These are phyloP conservation scores for Astragalus membranaceus DNA, from an alignment of 306 rosid species.

Conservation along the genomic window DNA sequence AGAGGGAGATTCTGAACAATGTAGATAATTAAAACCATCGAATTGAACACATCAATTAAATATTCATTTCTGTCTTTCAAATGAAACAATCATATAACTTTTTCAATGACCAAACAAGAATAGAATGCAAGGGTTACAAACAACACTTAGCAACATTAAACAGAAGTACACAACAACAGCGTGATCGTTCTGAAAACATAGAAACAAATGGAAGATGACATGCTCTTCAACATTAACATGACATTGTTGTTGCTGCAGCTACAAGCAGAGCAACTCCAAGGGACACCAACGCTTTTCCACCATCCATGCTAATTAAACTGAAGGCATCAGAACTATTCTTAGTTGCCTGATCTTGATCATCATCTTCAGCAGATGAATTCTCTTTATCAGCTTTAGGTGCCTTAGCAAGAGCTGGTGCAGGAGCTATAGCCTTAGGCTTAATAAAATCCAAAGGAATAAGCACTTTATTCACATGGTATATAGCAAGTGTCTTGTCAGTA, in stretches of 20 bases:
- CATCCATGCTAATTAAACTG: conserved; percentile 5
- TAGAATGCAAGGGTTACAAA: background rate
- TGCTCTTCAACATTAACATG: background rate
- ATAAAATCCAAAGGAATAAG: conserved; percentile 49
- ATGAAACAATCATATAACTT: conserved; percentile 11
- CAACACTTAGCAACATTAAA: background rate
- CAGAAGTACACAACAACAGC: conserved; percentile 7
- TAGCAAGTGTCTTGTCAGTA: conserved; percentile 50
- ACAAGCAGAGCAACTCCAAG: conserved; percentile 23
- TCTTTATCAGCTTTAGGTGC: conserved; percentile 42
- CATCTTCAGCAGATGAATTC: conserved; percentile 25
- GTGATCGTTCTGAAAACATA: background rate
- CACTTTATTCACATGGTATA: conserved; percentile 50
- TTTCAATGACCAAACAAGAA: conserved; percentile 16
- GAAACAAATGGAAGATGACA: background rate
- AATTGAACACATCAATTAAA: background rate
- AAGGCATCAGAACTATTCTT: conserved; percentile 23
- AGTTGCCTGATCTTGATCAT: conserved; percentile 3
- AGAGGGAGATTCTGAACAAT: background rate
- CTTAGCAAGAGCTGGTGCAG: conserved; percentile 32
- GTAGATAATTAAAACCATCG: background rate
- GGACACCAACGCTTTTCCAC: conserved; percentile 6
- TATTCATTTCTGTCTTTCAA: background rate
- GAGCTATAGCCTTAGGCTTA: conserved; percentile 42
- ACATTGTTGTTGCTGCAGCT: background rate